Evolutionary conservation across 441 rosid genomes (phyloP).

Genomic region (Gossypium schwendimanii): DNA sequence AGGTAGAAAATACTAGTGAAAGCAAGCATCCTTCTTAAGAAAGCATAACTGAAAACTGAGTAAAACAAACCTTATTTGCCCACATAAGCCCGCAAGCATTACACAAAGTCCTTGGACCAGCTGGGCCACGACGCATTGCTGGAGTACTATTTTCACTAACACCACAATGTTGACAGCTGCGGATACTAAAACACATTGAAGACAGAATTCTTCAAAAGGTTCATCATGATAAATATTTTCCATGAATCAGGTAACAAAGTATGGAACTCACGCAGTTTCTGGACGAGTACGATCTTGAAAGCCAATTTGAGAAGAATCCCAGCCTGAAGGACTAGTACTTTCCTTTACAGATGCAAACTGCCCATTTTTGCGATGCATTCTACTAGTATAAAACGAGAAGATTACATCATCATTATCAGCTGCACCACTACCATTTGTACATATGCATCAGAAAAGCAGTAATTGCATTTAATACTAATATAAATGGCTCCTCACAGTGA

Average conservation of each 20-base stretch:
- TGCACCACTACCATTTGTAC: background rate
- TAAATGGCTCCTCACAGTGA: background rate
- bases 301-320: slow-evolving; percentile 40
- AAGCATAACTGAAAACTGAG: background rate
- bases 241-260: slow-evolving; percentile 5
- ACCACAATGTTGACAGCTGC: slow-evolving; percentile 68
- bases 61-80: slow-evolving; percentile 60
- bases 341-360: slow-evolving; percentile 67
- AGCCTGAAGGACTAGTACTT: slow-evolving; percentile 36
- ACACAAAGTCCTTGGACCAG: slow-evolving; percentile 73
- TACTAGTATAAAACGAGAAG: slow-evolving; percentile 19
- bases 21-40: background rate
- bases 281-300: slow-evolving; percentile 36
- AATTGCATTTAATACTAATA: background rate
- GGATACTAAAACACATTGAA: slow-evolving; percentile 30
- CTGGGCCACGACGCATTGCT: slow-evolving; percentile 79
- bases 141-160: slow-evolving; percentile 60
- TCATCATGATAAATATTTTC: slow-evolving; percentile 8
- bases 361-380: slow-evolving; percentile 77
- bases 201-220: background rate
- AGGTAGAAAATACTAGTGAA: background rate
- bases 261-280: slow-evolving; percentile 57
- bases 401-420: background rate
- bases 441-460: background rate
- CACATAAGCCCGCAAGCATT: slow-evolving; percentile 82